Percentiles rank a stretch among this genome's conserved stretches.
phyloP scores from a whole-genome alignment of 2,329 filamentous ascomycete species.

The Paracorniculantispora psalliotae region DNA sequence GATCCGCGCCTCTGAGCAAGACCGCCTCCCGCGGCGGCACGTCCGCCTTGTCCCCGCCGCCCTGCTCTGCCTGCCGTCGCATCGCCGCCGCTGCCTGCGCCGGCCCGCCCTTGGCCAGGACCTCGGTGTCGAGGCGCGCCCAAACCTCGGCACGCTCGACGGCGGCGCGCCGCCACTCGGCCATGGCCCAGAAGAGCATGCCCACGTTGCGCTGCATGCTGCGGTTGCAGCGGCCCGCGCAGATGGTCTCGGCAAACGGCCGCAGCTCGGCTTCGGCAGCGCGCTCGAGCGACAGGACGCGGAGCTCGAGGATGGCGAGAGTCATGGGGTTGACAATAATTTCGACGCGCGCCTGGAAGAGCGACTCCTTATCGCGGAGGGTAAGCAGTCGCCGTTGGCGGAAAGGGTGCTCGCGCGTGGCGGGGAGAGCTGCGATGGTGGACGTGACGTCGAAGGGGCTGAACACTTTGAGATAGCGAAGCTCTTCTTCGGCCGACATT shows the following conservation, averaged over 20 bases:
- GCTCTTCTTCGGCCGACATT: conserved; percentile 58
- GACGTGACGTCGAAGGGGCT: conserved; percentile 61
- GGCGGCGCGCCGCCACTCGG: conserved; percentile 61
- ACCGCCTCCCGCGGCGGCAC: conserved; percentile 9
- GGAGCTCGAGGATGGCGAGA: conserved; percentile 46
- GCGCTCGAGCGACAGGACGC: conserved; percentile 51
- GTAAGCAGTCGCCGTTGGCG: conserved; percentile 54
- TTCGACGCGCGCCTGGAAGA: conserved; percentile 55
- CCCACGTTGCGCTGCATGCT: conserved; percentile 52
- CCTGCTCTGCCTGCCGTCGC: conserved; percentile 20
- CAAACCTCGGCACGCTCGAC: conserved; percentile 58
- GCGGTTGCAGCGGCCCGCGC: conserved; percentile 32
- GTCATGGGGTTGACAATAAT: conserved; percentile 54
- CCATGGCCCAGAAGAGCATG: conserved; percentile 61
- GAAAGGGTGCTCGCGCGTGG: conserved; percentile 28
- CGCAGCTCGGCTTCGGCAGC: conserved; percentile 55
- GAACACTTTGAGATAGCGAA: conserved; percentile 67
- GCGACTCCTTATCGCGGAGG: conserved; percentile 39
- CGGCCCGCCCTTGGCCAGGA: conserved; percentile 32
- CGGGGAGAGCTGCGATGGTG: conserved; percentile 41
- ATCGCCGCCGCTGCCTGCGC: conserved; percentile 19
- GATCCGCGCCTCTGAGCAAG: conserved; percentile 30
- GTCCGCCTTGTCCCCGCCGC: conserved; percentile 20
- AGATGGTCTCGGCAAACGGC: conserved; percentile 44
- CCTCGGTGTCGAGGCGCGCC: conserved; percentile 46